Conservation (phyloP, 768 basidiomycete species). For the Phlebiopsis flavidoalba region DNA sequence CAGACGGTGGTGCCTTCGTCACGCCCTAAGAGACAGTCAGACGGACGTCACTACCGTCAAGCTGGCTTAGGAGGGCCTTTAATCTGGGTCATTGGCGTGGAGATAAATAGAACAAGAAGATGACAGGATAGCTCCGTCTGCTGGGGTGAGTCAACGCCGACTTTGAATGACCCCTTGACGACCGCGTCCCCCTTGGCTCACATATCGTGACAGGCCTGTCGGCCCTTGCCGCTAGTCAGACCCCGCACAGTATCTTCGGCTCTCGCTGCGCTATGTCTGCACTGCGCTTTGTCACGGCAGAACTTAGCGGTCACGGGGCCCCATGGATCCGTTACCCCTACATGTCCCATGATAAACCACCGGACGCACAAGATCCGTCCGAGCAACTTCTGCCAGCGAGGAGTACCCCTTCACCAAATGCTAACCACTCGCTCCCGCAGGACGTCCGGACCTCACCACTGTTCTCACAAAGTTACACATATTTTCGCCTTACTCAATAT, state of each 20-base stretch:
- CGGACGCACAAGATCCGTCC: background rate
- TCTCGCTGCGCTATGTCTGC: too few relatives aligned
- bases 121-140: constrained; percentile 59
- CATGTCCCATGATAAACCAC: background rate
- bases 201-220: background rate
- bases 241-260: too few relatives aligned
- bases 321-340: background rate
- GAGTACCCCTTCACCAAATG: background rate
- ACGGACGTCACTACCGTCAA: constrained; percentile 79
- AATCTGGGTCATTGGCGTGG: constrained; percentile 89
- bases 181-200: background rate
- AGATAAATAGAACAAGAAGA: constrained; percentile 75
- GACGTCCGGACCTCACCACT: constrained; percentile 88
- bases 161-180: background rate
- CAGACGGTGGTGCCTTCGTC: constrained; percentile 85
- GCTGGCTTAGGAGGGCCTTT: constrained; percentile 71
- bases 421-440: constrained; percentile 36
- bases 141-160: constrained; percentile 64
- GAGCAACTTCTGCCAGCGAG: background rate
- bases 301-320: constrained; percentile 3
- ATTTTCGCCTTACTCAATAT: constrained; percentile 87
- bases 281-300: background rate
- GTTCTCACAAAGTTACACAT: constrained; percentile 96
- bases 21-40: constrained; percentile 93
- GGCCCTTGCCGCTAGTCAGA: too few relatives aligned